Conservation (phyloP, 495 filamentous ascomycete genomes). For the Neurospora discreta region DNA sequence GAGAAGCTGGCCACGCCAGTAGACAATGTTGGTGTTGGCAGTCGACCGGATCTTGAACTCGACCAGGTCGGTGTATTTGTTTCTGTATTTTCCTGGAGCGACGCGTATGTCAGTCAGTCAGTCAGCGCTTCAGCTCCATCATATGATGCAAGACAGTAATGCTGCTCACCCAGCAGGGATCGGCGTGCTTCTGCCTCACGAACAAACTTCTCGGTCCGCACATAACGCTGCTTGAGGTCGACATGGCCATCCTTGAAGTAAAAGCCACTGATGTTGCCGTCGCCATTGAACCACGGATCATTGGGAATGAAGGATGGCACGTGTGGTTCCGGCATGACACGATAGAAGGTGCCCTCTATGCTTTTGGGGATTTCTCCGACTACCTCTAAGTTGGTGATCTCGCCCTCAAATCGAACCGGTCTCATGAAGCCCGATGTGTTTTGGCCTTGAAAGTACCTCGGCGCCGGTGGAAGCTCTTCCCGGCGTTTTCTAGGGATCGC, state of each 20-base stretch:
- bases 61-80: slow-evolving; percentile 38
- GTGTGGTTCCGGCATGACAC: slow-evolving; percentile 25
- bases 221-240: slow-evolving; percentile 37
- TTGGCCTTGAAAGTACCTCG: neutral
- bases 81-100: slow-evolving; percentile 31
- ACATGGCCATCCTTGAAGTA: slow-evolving; percentile 33
- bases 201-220: slow-evolving; percentile 35
- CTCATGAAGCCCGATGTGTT: slow-evolving; percentile 2
- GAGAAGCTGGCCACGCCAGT: slow-evolving; percentile 35
- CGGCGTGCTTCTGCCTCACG: slow-evolving; percentile 28
- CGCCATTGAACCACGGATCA: slow-evolving; percentile 11
- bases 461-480: neutral
- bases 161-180: slow-evolving; percentile 21
- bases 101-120: neutral
- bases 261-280: slow-evolving; percentile 35
- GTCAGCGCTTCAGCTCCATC: neutral
- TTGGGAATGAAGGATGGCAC: slow-evolving; percentile 6
- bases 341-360: slow-evolving; percentile 31
- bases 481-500: neutral
- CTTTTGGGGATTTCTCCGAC: slow-evolving; percentile 23
- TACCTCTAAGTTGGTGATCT: slow-evolving; percentile 25
- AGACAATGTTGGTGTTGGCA: slow-evolving; percentile 41
- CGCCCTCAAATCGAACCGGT: slow-evolving; percentile 18
- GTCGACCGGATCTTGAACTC: slow-evolving; percentile 31
- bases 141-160: neutral